Evolutionary conservation across 2,329 filamentous ascomycete species (phyloP).

Genomic region (Sporothrix pallida): DNA sequence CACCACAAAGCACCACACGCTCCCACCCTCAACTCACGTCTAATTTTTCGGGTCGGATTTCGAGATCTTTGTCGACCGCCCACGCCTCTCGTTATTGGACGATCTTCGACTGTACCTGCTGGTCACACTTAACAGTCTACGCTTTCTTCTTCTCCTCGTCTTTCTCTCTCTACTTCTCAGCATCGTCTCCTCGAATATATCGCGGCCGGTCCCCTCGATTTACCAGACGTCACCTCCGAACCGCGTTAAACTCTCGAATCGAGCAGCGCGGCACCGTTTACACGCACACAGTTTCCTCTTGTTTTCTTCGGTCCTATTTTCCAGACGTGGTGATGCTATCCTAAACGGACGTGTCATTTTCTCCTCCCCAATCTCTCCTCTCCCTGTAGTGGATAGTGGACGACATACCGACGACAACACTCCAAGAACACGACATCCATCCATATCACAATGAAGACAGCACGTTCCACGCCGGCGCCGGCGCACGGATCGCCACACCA

Average conservation of each 20-base stretch:
- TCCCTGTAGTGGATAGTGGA: not conserved
- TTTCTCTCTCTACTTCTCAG: not conserved
- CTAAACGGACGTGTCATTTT: not conserved
- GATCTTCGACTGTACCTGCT: conserved; percentile 19
- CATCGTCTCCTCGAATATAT: not conserved
- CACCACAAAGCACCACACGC: not conserved
- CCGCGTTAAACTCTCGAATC: not conserved
- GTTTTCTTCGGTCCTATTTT: not conserved
- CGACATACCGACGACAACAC: conserved; percentile 9
- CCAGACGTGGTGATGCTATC: conserved; percentile 7
- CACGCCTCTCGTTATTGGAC: not conserved
- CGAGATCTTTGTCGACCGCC: not conserved
- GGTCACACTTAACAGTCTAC: not conserved
- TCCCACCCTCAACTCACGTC: conserved; percentile 2
- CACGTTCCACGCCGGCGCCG: conserved; percentile 47
- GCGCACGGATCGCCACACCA: conserved; percentile 48
- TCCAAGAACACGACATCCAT: not conserved
- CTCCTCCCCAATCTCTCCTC: not conserved
- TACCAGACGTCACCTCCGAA: not conserved
- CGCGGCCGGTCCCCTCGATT: not conserved
- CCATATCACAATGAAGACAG: conserved; percentile 54
- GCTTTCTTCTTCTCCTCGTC: not conserved
- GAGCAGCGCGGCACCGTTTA: not conserved
- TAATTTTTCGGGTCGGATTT: conserved; percentile 6
- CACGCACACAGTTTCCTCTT: not conserved